Base-by-base conservation (phyloP, 2,329 filamentous ascomycete genomes). In the Triangularia verruculosa region DNA sequence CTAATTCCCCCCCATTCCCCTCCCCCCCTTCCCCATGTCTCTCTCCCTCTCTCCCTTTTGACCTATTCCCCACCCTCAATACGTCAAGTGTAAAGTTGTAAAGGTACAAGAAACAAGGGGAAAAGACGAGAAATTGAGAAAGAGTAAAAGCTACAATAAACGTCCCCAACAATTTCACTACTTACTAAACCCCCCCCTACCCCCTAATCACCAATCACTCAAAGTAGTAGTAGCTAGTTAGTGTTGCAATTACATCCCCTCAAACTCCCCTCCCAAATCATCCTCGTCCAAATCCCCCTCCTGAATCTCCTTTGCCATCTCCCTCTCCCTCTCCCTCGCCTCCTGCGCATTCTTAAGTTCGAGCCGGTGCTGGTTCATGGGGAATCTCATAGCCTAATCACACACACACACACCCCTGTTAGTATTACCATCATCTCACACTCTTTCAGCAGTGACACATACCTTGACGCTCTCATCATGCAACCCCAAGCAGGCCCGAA, bases 391-490 rank as follows among this genome's bases (percentile, higher is more conserved):
- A 25, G 95, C 94, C 91, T 94, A 59, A 22, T 17, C 60, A 22
- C 9, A 17, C 12, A n/a, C 11, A 39, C 9, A 15, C 13, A 52
- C 13, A 39, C 6, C 11, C 34, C 13, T n/a, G n/a, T n/a, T n/a
- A n/a, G n/a, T 8, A 28, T 52, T 1, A 27, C 8, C 5, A 57
- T 25, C 57, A 7, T 24, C 22, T 57, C 5, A 1, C 13, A 39
- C n/a, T n/a, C n/a, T n/a, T n/a, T n/a, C n/a, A 53, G 30, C 43
- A 25, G 24, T n/a, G 53, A 52, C 13, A 56, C 63, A 74, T 83
- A 93, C 91, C 91, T 97, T 98, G 73, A 99, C 93, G 74, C 94
- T 98, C 81, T 99, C 95, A 72, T 99, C 95, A 74, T 98, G 93
- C 67, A 99, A 85, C 62, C 89, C 87, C 71, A 99, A 83, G 77